phyloP scores from a whole-genome alignment of 345 rosid species.

The Eutrema japonicum region DNA sequence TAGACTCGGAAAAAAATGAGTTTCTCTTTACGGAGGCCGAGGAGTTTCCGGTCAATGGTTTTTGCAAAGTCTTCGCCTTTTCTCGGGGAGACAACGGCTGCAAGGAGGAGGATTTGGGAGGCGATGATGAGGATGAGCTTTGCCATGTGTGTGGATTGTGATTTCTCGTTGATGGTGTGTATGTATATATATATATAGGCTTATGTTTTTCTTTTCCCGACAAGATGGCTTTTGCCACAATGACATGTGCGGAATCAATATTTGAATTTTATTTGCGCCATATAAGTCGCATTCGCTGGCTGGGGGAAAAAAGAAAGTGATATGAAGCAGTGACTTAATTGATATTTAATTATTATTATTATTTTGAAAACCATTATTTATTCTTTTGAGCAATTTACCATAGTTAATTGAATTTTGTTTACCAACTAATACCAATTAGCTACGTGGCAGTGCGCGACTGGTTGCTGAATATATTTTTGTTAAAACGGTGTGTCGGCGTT shows the following conservation, averaged over 20 bases:
- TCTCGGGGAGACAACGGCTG: slow-evolving; percentile 16
- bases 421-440: not conserved
- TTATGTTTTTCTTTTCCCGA: not conserved
- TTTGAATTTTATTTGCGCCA: not conserved
- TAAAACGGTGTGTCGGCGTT: not conserved
- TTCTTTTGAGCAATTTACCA: slow-evolving; percentile 5
- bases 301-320: not conserved
- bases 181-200: not conserved
- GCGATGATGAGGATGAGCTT: slow-evolving; percentile 36
- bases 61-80: slow-evolving; percentile 22
- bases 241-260: slow-evolving; percentile 1
- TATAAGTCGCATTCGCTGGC: not conserved
- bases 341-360: too few species aligned
- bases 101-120: slow-evolving; percentile 27
- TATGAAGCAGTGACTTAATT: not conserved
- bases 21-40: slow-evolving; percentile 49
- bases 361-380: not conserved
- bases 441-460: not conserved
- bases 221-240: not conserved
- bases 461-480: not conserved
- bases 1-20: slow-evolving; percentile 51
- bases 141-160: slow-evolving; percentile 29
- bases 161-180: slow-evolving; percentile 4
- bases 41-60: slow-evolving; percentile 17
- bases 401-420: slow-evolving; percentile 7